Base-by-base conservation (phyloP, 75 land plant genomes). In the Pinus taeda region DNA sequence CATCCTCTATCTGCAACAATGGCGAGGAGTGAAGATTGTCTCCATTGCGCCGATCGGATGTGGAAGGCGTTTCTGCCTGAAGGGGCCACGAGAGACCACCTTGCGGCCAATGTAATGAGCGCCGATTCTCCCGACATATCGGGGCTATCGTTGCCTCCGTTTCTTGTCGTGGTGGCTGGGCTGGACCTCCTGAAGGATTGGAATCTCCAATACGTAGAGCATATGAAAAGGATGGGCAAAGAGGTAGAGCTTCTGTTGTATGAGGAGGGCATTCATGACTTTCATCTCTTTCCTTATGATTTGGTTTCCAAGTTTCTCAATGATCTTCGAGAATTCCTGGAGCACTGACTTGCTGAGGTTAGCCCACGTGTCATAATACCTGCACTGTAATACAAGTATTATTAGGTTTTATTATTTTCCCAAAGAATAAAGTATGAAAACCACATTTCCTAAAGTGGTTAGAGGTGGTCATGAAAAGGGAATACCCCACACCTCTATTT, bases 121-220 rank as follows among this genome's bases (percentile, higher is more conserved):
- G 56, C 80, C 22, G 74, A 65, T 20, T 78, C 67, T 36, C 57
- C 64, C 9, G 73, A 53, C 3, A 70, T 45, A 15, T 81, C 76
- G 14, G 87, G 88, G 77, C 45, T 75, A 3, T 11, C 18, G 12
- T 82, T 89, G 30, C 96, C 96, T 2, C 81, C 85, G 1, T 73
- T 78, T 53, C 61, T 81, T 29, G 91, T 89, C 56, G 83, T 60
- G 59, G 85, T 89, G 4, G 93, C 88, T 4, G 90, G 81, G 17
- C n/a, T 63, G 29, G 96, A 93, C 74, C 70, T 86, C 18, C 56
- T 91, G 74, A 86, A 79, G 75, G 91, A 91, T 57, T 76, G 93
- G 71, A 82, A 87, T 63, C 74, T 90, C 1, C 59, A 30, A 60
- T 88, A 88, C 30, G 75, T 71, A 24, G 82, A 77, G 59, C 74